Conservation (phyloP, 129 eudicot species). For the Oenanthe sinensis region DNA sequence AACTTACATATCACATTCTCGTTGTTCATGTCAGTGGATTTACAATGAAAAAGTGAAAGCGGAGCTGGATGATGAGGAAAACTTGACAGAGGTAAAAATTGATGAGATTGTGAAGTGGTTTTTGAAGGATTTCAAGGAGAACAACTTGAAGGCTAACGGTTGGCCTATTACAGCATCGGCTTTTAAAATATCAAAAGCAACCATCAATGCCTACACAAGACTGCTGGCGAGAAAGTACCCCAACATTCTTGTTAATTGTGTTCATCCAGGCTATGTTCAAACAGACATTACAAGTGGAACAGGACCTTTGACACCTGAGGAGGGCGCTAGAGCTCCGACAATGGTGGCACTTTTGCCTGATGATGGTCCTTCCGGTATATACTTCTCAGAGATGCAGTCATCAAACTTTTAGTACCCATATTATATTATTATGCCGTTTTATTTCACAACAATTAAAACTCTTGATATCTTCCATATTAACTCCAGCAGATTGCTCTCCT, state of each 20-base stretch:
- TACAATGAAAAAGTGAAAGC: conserved; percentile 5
- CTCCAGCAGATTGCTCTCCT: no score
- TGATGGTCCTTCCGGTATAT: conserved; percentile 5
- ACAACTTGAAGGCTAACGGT: not conserved
- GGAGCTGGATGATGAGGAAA: conserved; percentile 9
- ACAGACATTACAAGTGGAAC: conserved; percentile 12
- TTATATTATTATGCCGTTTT: not conserved
- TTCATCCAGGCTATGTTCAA: conserved; percentile 8
- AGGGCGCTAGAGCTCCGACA: conserved; percentile 6
- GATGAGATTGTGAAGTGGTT: conserved; percentile 14
- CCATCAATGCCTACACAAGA: conserved; percentile 15
- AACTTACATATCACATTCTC: not conserved
- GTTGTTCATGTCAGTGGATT: conserved; percentile 5
- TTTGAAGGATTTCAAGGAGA: conserved; percentile 13
- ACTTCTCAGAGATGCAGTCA: not conserved
- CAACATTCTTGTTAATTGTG: not conserved
- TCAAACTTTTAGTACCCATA: not conserved
- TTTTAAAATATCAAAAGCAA: conserved; percentile 13
- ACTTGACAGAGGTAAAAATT: conserved; percentile 4
- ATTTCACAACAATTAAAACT: not conserved
- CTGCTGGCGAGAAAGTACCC: conserved; percentile 7
- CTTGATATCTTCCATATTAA: not conserved
- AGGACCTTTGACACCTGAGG: conserved; percentile 19
- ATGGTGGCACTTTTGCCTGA: conserved; percentile 4
- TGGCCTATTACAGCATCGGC: conserved; percentile 13